These are phyloP conservation scores for Dothideomycetes sp. DNA, from an alignment of 2,329 filamentous ascomycete genomes.

Conservation along the genomic window DNA sequence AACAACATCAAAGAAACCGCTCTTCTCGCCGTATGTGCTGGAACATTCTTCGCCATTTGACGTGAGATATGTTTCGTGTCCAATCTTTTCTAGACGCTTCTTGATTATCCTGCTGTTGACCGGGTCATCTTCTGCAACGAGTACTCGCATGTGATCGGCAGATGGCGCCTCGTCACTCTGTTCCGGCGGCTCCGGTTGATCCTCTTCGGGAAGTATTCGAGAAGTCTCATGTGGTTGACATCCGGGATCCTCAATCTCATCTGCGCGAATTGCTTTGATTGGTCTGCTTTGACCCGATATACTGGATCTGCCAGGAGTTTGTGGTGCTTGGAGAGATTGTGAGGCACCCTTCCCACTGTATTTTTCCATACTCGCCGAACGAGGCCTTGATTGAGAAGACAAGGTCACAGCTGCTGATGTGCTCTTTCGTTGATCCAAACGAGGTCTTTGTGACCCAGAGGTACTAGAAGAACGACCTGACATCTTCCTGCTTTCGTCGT, in stretches of 20 bases:
- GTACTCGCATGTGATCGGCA: conserved; percentile 47
- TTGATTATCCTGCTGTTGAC: conserved; percentile 75
- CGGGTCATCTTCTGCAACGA: conserved; percentile 82
- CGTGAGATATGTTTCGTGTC: conserved; percentile 62
- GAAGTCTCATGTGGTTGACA: conserved; percentile 3
- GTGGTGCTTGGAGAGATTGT: conserved; percentile 32
- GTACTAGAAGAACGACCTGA: conserved; percentile 18
- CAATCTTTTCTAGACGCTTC: conserved; percentile 68
- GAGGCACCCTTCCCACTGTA: conserved; percentile 10
- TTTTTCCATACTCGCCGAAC: conserved; percentile 19
- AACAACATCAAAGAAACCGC: conserved; percentile 61
- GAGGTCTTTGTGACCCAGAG: conserved; percentile 15
- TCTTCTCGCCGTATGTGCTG: conserved; percentile 55
- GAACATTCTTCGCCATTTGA: conserved; percentile 82
- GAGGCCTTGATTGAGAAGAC: background rate
- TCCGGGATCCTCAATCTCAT: conserved; percentile 29
- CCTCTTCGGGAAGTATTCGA: background rate
- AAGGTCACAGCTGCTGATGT: conserved; percentile 15
- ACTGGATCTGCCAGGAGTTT: conserved; percentile 32
- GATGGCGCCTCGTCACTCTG: conserved; percentile 16
- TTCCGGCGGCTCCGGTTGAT: conserved; percentile 14
- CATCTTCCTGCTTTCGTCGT: conserved; percentile 16
- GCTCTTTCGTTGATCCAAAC: conserved; percentile 22
- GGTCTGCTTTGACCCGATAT: conserved; percentile 33
- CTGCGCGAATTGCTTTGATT: conserved; percentile 38